A percentile compares a stretch with the other conserved stretches of the same genome.
These are phyloP conservation scores for Leavenworthia alabamica DNA, from an alignment of 345 rosid genomes.

Conservation along the genomic window DNA sequence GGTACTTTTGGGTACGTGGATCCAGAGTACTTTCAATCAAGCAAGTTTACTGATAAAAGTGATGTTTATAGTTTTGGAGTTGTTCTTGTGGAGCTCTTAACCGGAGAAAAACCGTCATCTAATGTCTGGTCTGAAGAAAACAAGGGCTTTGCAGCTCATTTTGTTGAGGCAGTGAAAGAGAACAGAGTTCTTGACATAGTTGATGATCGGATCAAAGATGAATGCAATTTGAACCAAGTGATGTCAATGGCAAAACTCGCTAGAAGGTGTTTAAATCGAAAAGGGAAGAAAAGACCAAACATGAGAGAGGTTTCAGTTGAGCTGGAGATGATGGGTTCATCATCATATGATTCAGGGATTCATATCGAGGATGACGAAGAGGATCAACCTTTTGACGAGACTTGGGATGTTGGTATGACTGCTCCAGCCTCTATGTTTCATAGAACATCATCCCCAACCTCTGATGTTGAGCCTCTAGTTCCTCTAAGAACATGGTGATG, in stretches of 20 bases:
- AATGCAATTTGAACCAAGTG: slow-evolving; percentile 25
- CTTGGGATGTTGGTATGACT: slow-evolving; percentile 15
- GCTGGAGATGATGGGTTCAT: slow-evolving; percentile 25
- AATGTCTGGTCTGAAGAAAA: slow-evolving; percentile 1
- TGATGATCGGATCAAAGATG: slow-evolving; percentile 20
- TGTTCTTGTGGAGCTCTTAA: slow-evolving; percentile 61
- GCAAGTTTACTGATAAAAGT: slow-evolving; percentile 27
- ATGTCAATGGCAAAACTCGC: slow-evolving; percentile 34
- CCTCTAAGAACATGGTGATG: slow-evolving; percentile 20
- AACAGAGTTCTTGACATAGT: slow-evolving; percentile 14
- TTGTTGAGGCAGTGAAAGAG: slow-evolving; percentile 10
- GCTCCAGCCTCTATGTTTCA: slow-evolving; percentile 16
- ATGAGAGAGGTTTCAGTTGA: slow-evolving; percentile 39
- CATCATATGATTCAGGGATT: slow-evolving; percentile 5
- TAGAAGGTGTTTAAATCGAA: slow-evolving; percentile 29
- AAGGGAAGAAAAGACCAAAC: slow-evolving; percentile 38
- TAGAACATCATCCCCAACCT: not conserved
- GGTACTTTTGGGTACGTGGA: slow-evolving; percentile 44
- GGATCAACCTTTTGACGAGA: slow-evolving; percentile 14
- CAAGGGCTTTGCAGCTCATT: slow-evolving; percentile 25
- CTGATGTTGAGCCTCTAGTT: slow-evolving; percentile 20
- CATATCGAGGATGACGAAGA: slow-evolving; percentile 13
- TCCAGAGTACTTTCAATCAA: slow-evolving; percentile 41
- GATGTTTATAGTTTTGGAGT: slow-evolving; percentile 93
- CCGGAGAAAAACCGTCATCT: slow-evolving; percentile 23